Percentiles rank a stretch among this genome's conserved stretches.
These are phyloP conservation scores for Xylaria sp. DNA, from an alignment of 2,329 filamentous ascomycete species.

Conservation along the genomic window DNA sequence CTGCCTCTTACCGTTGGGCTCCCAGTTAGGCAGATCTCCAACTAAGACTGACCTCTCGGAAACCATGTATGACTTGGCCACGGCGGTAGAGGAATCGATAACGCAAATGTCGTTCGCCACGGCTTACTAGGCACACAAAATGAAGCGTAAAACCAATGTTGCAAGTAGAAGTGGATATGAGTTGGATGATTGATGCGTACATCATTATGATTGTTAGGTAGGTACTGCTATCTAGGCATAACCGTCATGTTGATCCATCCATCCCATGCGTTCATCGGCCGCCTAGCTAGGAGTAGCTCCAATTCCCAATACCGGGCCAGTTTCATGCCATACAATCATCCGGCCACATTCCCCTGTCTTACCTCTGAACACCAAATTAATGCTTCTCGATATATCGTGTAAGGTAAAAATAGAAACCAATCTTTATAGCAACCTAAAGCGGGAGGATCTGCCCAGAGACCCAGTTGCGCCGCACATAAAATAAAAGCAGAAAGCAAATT, in stretches of 20 bases:
- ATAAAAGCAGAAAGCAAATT: neutral
- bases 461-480: neutral
- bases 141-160: neutral
- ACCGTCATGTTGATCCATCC: neutral
- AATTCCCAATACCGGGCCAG: constrained; percentile 2
- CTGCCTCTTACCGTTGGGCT: constrained; percentile 20
- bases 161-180: constrained; percentile 12
- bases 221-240: neutral
- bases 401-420: neutral
- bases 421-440: constrained; percentile 4
- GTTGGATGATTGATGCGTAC: constrained; percentile 18
- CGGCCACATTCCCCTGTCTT: neutral
- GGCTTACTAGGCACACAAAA: constrained; percentile 1
- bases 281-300: neutral
- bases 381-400: constrained; percentile 14
- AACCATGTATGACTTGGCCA: no score
- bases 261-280: no score
- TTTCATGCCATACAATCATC: constrained; percentile 18
- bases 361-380: constrained; percentile 20
- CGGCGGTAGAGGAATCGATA: no score
- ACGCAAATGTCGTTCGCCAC: neutral
- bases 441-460: constrained; percentile 17
- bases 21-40: constrained; percentile 18
- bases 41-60: no score
- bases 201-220: constrained; percentile 16